Evolutionary conservation across 768 basidiomycete genomes (phyloP), one percentile per base, ranked within the genome.

Genomic region (Russula emetica): DNA sequence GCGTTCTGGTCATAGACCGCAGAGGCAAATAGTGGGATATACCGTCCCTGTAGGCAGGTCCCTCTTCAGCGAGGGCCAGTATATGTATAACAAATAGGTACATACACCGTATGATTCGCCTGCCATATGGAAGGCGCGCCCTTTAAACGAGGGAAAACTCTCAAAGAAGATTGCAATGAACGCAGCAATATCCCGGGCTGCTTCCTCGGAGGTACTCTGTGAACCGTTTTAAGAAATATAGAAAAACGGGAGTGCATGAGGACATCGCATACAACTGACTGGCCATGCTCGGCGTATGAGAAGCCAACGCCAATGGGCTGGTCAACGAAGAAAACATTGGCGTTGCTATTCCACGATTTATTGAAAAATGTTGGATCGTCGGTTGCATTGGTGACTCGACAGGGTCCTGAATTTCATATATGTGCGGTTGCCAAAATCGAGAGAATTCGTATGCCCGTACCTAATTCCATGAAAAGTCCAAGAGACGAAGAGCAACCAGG

Each of bases 91-190:
- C 5, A 24, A 63, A 5, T 11, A 13, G 36, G 3, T 22, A 72
- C 77, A 53, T 64, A 82, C 84, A 14, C 77, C 83, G 45, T 84
- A 83, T 5, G 82, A 83, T 72, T 84, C 74, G 16, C 78, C 77
- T 22, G 75, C 72, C 64, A 78, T 70, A 54, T 78, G 78, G 45
- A 78, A 74, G 2, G 76, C 71, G 3, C 87, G 76, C 2, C 86
- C 87, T 67, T 87, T 84, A 77, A 90, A 89, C 68, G 85, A 77
- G 60, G 73, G 78, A 71, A 92, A 92, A 62, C 85, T 79, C 68
- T 90, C 86, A 54, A 90, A 90, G 74, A 90, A 90, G 59, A 90
- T 83, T 3, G 81, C 76, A 0, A 90, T 77, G 67, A 90, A 90
- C 0, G 84, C 82, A 0, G 87, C 86, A 5, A 90, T 83, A 67